These are phyloP conservation scores for Saccharum officinarum DNA, from an alignment of 176 grass and related monocot genomes.

Conservation along the genomic window DNA sequence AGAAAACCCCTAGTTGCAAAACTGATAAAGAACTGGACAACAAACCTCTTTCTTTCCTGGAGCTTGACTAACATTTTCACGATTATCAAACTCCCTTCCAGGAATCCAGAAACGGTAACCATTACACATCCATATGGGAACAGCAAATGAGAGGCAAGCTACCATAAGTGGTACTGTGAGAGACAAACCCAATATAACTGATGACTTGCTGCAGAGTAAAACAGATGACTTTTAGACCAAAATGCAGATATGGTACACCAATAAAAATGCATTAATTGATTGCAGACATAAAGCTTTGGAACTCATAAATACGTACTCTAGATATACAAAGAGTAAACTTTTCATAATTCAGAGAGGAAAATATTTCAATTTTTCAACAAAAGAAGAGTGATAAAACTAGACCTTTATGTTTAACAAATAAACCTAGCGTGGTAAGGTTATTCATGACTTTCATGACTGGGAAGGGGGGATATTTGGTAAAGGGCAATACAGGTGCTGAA, in stretches of 20 bases:
- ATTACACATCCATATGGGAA: conserved; percentile 88
- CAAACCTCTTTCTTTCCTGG: conserved; percentile 69
- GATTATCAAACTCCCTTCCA: conserved; percentile 65
- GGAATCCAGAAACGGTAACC: conserved; percentile 84
- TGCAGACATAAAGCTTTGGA: background rate
- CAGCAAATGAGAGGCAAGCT: conserved; percentile 82
- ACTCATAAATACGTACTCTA: background rate
- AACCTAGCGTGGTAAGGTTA: background rate
- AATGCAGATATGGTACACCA: conserved; percentile 16
- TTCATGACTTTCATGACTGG: background rate
- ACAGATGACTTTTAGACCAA: conserved; percentile 33
- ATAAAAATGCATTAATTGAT: conserved; percentile 24
- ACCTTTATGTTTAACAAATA: background rate
- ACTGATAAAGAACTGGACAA: conserved; percentile 29
- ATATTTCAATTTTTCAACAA: background rate
- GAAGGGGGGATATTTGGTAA: background rate
- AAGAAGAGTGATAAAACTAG: background rate
- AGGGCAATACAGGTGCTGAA: background rate
- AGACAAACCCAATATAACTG: conserved; percentile 95
- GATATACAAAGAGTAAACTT: conserved; percentile 5
- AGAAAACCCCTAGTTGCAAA: conserved; percentile 22
- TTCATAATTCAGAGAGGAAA: conserved; percentile 8
- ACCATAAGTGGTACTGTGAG: conserved; percentile 93
- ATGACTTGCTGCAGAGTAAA: conserved; percentile 85
- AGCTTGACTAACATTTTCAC: conserved; percentile 55